Base-by-base conservation (phyloP, 345 rosid genomes). In the Carallia brachiata region DNA sequence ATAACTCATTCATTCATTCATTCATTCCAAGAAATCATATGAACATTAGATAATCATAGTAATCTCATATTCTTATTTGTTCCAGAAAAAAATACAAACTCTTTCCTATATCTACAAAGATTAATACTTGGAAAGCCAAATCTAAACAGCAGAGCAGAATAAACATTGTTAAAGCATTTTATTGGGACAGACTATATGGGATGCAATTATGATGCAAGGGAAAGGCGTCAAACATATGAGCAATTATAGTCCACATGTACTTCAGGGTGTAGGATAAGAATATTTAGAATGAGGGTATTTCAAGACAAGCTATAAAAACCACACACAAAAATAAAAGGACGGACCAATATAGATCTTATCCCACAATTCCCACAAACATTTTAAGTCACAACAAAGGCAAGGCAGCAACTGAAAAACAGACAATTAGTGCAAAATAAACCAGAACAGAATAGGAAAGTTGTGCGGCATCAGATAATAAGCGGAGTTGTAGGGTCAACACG, bases 401-500 rank as follows among this genome's bases (percentile, higher is more conserved):
- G 37, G 36, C 6, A 19, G 47, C 8, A 6, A 18, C 2, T 19
- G 6, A 52, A 9, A 1, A 13, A 55, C 30, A 71, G 4, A 18
- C 1, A 68, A 8, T 15, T 1, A 10, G 6, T 28, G 6, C 1
- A 3, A 36, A 40, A 31, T 47, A 0, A 36, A 30, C 37, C 1
- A 7, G 6, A 23, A 55, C 18, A 3, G 9, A 34, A 48, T n/a
- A 23, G 40, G 9, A 5, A 13, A 19, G 57, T 23, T 23, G 23
- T 23, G 23, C 34, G 78, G 84, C 86, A 83, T 87, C 91, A 83
- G 86, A 80, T 80, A 85, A 85, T 82, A 87, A 83, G 89, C 86
- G 81, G 79, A 78, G 83, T 71, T 17, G 15, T 23, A 8, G 39
- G 40, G 58, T 85, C 87, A 61, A 69, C 89, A 83, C 66, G 52